Conservation (phyloP, 1,284 basidiomycete genomes). For the Microbotryum violaceum region DNA sequence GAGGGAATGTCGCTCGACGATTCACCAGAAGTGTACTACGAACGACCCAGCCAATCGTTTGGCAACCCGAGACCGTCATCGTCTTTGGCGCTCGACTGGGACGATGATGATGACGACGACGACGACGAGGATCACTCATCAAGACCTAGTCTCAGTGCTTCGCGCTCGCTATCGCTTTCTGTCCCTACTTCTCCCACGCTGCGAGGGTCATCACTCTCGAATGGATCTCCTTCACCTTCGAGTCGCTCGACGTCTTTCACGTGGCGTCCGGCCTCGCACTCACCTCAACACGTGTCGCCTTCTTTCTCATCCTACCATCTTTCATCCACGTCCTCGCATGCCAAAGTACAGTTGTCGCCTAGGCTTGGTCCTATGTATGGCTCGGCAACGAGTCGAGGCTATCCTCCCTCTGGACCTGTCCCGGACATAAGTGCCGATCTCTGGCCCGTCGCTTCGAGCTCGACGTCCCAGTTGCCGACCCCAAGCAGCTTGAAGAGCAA, state of each 20-base stretch:
- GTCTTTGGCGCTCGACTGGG: neutral
- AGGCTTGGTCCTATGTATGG: constrained; percentile 28
- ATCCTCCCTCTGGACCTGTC: constrained; percentile 1
- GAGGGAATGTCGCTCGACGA: constrained; percentile 28
- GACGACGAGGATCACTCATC: neutral
- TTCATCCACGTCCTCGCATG: constrained; percentile 1
- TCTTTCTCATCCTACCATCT: constrained; percentile 13
- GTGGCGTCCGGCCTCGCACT: constrained; percentile 14
- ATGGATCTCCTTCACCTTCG: constrained; percentile 9
- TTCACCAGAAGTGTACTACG: constrained; percentile 1
- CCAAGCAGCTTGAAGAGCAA: neutral
- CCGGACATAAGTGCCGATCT: constrained; percentile 23
- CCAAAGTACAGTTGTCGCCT: constrained; percentile 30
- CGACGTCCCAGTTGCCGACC: neutral
- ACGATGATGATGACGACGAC: neutral
- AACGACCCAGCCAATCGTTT: neutral
- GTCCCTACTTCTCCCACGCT: constrained; percentile 22
- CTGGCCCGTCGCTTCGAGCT: constrained; percentile 15
- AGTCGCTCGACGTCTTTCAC: constrained; percentile 6
- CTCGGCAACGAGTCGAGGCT: neutral
- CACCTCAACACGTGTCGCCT: constrained; percentile 5
- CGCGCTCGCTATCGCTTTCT: constrained; percentile 10
- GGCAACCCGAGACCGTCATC: neutral
- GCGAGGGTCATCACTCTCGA: constrained; percentile 12
- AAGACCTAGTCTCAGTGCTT: neutral